A percentile compares a stretch with the other conserved stretches of the same genome.
Evolutionary conservation across 345 rosid genomes (phyloP).

Genomic region (Dovyalis caffra): DNA sequence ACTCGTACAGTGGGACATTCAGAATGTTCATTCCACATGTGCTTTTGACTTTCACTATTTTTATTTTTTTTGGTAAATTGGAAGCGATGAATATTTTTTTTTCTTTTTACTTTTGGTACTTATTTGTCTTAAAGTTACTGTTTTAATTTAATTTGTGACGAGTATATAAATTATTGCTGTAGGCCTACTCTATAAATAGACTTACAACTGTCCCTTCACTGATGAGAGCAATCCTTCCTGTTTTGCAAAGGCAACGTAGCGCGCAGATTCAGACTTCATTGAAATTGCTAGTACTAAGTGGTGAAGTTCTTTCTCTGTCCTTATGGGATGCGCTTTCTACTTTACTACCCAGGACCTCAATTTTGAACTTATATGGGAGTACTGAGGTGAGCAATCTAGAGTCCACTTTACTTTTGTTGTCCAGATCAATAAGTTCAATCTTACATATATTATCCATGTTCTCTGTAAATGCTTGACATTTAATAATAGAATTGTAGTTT

Average conservation of each 20-base stretch:
- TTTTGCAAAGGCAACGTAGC: constrained; percentile 47
- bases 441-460: neutral
- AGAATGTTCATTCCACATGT: neutral
- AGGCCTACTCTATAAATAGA: constrained; percentile 81
- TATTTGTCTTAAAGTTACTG: neutral
- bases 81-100: no score
- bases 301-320: constrained; percentile 74
- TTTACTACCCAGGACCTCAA: constrained; percentile 61
- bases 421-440: neutral
- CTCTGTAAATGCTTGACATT: neutral
- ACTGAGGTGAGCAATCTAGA: constrained; percentile 69
- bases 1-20: neutral
- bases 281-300: constrained; percentile 77
- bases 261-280: constrained; percentile 46
- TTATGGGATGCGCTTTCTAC: constrained; percentile 70
- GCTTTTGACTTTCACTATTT: neutral
- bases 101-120: neutral
- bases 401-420: constrained; percentile 1
- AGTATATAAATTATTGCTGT: constrained; percentile 14
- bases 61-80: neutral
- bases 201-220: constrained; percentile 80
- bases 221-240: constrained; percentile 68
- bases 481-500: neutral
- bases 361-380: constrained; percentile 88
- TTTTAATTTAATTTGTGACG: constrained; percentile 2